Percentiles rank a stretch among this genome's conserved stretches.
Conservation (phyloP, 1,139 yeast species). For the Blastobotrys petasosporus region DNA sequence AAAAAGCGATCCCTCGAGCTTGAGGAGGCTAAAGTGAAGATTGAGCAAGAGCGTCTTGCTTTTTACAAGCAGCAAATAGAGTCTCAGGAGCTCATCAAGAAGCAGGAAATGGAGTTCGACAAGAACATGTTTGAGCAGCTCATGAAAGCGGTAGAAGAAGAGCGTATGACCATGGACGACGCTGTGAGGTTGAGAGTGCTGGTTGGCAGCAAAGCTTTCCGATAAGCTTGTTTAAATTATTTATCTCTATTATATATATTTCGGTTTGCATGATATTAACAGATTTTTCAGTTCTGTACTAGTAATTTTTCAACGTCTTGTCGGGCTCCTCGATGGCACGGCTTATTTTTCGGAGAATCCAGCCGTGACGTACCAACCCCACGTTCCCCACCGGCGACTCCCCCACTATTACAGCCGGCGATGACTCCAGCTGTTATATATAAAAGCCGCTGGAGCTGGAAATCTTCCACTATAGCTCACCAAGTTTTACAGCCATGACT, state of each 20-base stretch:
- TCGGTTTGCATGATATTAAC: neutral
- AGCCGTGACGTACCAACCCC: neutral
- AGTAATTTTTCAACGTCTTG: too few relatives aligned
- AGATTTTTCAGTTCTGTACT: too few relatives aligned
- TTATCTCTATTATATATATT: neutral
- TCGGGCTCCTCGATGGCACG: too few relatives aligned
- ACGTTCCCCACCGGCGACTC: neutral
- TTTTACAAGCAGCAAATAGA: conserved; percentile 1
- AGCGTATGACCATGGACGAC: neutral
- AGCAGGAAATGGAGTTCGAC: neutral
- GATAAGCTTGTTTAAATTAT: too few relatives aligned
- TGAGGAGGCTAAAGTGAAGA: neutral
- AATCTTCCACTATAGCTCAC: too few relatives aligned
- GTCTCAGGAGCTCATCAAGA: neutral
- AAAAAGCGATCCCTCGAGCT: neutral
- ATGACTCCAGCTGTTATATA: neutral
- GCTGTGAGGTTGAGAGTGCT: neutral
- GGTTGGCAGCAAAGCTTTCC: neutral
- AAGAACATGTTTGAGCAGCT: neutral
- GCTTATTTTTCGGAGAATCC: neutral
- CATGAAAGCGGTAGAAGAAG: neutral
- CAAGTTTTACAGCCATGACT: too few relatives aligned
- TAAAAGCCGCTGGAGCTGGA: too few relatives aligned
- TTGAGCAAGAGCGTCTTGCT: conserved; percentile 4
- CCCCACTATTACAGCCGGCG: neutral